Conservation (phyloP, 345 rosid genomes). For the Tarenaya hassleriana region DNA sequence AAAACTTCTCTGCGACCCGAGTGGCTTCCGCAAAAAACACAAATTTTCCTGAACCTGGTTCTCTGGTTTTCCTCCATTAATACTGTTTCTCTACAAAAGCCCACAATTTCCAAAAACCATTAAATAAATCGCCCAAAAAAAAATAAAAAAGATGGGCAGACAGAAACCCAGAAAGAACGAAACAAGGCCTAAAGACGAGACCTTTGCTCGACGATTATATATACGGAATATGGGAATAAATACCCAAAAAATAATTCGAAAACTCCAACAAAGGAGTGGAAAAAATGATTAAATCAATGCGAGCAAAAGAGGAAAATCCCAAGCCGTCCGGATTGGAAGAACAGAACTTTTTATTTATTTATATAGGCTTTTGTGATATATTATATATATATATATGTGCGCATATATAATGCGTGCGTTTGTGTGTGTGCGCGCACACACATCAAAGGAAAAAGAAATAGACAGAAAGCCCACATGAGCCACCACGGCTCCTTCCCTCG, state of each 20-base stretch:
- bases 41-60: slow-evolving; percentile 66
- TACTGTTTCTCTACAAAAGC: slow-evolving; percentile 23
- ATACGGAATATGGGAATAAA: slow-evolving; percentile 19
- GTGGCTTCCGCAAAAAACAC: slow-evolving; percentile 96
- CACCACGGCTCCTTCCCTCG: slow-evolving; percentile 30
- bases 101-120: slow-evolving; percentile 19
- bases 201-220: slow-evolving; percentile 21
- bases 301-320: no score
- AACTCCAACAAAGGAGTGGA: not conserved
- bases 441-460: slow-evolving; percentile 11
- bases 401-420: not conserved
- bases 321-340: slow-evolving; percentile 12
- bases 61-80: slow-evolving; percentile 45
- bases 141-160: not conserved
- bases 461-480: slow-evolving; percentile 49
- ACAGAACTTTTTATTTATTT: not conserved
- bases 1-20: slow-evolving; percentile 75
- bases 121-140: not conserved
- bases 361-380: not conserved
- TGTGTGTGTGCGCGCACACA: no score
- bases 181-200: slow-evolving; percentile 24
- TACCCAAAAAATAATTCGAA: not conserved
- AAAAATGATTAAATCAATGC: no score
- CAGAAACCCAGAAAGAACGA: slow-evolving; percentile 16
- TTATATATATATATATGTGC: not conserved